Base-by-base conservation (phyloP, 1,284 basidiomycete genomes). In the Ustilago nuda region DNA sequence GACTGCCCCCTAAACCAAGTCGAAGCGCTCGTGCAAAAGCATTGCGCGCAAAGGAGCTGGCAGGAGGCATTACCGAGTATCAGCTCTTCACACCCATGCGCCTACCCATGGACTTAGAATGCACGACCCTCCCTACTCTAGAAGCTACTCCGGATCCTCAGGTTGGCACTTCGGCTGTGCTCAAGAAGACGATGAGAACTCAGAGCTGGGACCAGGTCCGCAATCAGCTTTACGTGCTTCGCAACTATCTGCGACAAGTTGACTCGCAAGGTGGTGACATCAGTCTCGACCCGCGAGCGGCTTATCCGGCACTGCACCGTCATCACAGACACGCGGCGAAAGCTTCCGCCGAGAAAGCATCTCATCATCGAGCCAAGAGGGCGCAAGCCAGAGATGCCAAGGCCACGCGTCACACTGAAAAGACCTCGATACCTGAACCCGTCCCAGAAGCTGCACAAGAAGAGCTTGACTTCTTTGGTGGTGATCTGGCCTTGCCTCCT, bases 1-100 rank as follows among this genome's bases (percentile, higher is more conserved):
- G 75, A 30, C 35, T 77, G 55, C 75, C 75, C 11, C 75, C 75
- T 12, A 80, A 82, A 36, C 78, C 83, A 2, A 84, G 82, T 60
- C 79, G 79, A 19, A 80, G 70, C 45, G 84, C 83, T 17, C 77
- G 84, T 32, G 70, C 75, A 12, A 85, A 84, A 60, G 84, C 84
- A 13, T 67, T 78, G 36, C 70, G 75, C 11, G 73, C 83, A 12
- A 72, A 74, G 36, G 80, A 83, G 55, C 56, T 80, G 43, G 82
- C 84, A 2, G 84, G 84, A 11, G 84, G 84, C 27, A 62, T 84
- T 19, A 85, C 84, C 5, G 78, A 84, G 57, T 85, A 82, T 36
- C 82, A 79, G 27, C 69, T 85, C 19, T 85, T 82, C 63, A 81
- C 82, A 2, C 80, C 83, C 3, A 76, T 80, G 53, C 64, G 76